phyloP scores from a whole-genome alignment of 169 alveolate genomes.

The Cystoisospora suis region DNA sequence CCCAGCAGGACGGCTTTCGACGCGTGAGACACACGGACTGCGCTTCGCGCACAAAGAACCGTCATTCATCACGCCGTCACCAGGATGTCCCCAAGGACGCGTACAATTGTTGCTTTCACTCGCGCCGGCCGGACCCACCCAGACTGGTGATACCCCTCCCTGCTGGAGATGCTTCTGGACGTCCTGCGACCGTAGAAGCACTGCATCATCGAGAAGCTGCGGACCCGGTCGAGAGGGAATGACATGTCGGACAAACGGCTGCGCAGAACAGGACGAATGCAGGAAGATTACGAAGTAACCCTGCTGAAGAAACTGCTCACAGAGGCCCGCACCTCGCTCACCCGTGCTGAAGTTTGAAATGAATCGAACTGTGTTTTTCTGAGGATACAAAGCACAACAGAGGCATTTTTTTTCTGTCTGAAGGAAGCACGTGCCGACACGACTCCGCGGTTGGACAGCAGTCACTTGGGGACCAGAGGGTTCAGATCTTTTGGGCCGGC shows the following conservation, averaged over 20 bases:
- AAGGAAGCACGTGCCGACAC: too few relatives aligned
- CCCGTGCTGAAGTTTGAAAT: conserved; percentile 55
- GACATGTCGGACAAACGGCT: conserved; percentile 59
- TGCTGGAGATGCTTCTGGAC: not conserved
- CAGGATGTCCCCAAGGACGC: too few relatives aligned
- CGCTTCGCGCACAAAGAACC: not conserved
- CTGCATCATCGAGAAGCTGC: conserved; percentile 22
- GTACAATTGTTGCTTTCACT: too few relatives aligned
- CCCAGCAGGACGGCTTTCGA: not conserved
- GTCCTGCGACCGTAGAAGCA: not conserved
- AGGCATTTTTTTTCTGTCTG: too few relatives aligned
- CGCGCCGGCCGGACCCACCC: not conserved
- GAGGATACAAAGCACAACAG: not conserved
- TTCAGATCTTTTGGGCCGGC: not conserved
- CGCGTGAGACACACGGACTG: too few relatives aligned
- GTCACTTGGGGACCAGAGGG: not conserved
- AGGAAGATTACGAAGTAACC: conserved; percentile 51
- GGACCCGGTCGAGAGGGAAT: conserved; percentile 46
- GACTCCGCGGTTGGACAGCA: too few relatives aligned
- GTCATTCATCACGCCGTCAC: not conserved
- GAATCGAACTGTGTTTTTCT: conserved; percentile 52
- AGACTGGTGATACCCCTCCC: not conserved
- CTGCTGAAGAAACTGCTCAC: conserved; percentile 55
- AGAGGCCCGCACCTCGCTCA: conserved; percentile 58
- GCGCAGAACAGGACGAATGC: conserved; percentile 12